Evolutionary conservation across 106 monocot genomes (phyloP).

Genomic region (Acorus gramineus): DNA sequence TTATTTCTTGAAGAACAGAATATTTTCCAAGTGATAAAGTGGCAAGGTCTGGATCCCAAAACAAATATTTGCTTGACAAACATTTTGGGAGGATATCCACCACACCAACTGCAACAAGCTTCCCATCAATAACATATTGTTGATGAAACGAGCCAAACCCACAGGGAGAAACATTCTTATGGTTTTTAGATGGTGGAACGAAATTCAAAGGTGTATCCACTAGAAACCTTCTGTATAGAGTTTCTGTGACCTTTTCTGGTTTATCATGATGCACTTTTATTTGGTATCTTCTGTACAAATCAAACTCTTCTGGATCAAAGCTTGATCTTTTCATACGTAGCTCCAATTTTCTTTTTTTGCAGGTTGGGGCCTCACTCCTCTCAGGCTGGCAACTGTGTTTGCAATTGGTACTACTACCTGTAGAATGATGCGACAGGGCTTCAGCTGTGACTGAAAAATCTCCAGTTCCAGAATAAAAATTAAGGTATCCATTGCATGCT

Average conservation of each 20-base stretch:
- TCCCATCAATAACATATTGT: conserved; percentile 88
- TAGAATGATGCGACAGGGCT: conserved; percentile 4
- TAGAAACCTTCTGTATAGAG: conserved; percentile 65
- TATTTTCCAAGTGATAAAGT: conserved; percentile 88
- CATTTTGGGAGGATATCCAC: conserved; percentile 91
- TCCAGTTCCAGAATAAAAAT: conserved; percentile 56
- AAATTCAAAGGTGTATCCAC: conserved; percentile 73
- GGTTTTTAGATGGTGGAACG: conserved; percentile 29
- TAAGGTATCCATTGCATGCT: conserved; percentile 92
- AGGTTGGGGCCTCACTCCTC: conserved; percentile 8
- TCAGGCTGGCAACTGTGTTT: conserved; percentile 8
- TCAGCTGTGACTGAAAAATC: conserved; percentile 2
- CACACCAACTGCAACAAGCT: conserved; percentile 91
- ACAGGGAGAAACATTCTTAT: conserved; percentile 37
- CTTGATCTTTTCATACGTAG: conserved; percentile 62
- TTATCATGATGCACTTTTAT: conserved; percentile 79
- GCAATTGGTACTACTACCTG: neutral
- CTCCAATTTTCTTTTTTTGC: conserved; percentile 52
- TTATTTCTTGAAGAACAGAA: conserved; percentile 87
- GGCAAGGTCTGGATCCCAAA: conserved; percentile 96
- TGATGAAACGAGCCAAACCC: conserved; percentile 97
- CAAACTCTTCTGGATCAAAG: conserved; percentile 91
- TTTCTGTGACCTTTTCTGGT: conserved; percentile 60
- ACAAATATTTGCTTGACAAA: conserved; percentile 97
- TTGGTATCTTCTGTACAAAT: conserved; percentile 74